Evolutionary conservation across 2,329 filamentous ascomycete genomes (phyloP), one percentile per base, ranked within the genome.

Genomic region (Cladosporium sp.): DNA sequence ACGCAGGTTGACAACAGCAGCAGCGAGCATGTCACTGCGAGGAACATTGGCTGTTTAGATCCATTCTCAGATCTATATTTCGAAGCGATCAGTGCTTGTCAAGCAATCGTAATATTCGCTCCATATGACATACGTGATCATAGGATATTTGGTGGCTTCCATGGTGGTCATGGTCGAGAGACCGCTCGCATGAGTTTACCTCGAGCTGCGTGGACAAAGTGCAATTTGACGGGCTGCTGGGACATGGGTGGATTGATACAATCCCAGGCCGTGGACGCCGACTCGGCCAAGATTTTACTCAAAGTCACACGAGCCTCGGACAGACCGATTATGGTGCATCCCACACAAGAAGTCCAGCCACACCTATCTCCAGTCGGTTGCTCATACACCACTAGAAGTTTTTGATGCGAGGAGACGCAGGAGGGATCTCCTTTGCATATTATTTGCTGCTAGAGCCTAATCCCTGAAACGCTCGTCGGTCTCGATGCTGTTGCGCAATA

Each of bases 31-130:
- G 49, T 62, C 8, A 62, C 60, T 8, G 60, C 60, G 16, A 62
- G 60, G 14, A 62, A 62, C 49, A 37, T 28, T 10, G 60, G 60
- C 26, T 62, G 60, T 18, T 62, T 62, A 4, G 60, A 62, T 14
- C 60, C 60, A 62, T 55, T 55, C 23, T 37, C 60, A 12, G 49
- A 37, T 29, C 60, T 62, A 21, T 28, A 12, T 21, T 3, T 5
- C 12, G 14, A 40, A 28, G 31, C 40, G n/a, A 40, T 57, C 33
- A 57, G 55, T 57, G 21, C 55, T 57, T 33, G 33, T 57, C 18
- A 5, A 16, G 6, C 31, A 26, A 6, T 28, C 18, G 29, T n/a
- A 33, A 18, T 21, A n/a, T n/a, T 55, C 31, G 33, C 37, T 21
- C 55, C 21, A 29, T 40, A 11, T n/a, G 11, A 57, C 55, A 12